Evolutionary conservation across 1,139 yeast genomes (phyloP).

Genomic region (Magnusiomyces magnusii): DNA sequence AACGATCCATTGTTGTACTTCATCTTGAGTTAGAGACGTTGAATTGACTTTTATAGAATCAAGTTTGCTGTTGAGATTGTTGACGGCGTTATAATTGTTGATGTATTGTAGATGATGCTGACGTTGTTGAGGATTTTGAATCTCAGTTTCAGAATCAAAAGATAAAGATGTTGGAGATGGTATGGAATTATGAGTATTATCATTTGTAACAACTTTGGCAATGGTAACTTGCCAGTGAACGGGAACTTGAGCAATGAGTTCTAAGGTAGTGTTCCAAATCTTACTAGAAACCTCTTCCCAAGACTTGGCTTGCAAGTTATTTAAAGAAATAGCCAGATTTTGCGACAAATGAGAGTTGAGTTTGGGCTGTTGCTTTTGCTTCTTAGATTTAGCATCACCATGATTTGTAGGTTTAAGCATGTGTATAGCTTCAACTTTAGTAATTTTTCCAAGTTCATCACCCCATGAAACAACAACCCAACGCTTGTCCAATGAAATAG

Average conservation of each 20-base stretch:
- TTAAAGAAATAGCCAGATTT: background rate
- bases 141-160: background rate
- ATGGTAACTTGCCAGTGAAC: constrained; percentile 32
- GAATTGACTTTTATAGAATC: background rate
- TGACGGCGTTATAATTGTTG: background rate
- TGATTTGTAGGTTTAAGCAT: background rate
- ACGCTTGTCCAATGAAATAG: constrained; percentile 66
- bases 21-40: background rate
- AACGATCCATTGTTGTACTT: background rate
- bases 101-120: background rate
- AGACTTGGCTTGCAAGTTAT: constrained; percentile 1
- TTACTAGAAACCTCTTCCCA: constrained; percentile 47
- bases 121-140: background rate
- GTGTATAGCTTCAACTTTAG: constrained; percentile 46
- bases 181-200: background rate
- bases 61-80: background rate
- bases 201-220: constrained; percentile 25
- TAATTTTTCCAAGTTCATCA: constrained; percentile 66
- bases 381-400: background rate
- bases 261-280: constrained; percentile 49
- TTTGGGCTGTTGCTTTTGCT: background rate
- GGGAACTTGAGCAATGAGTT: constrained; percentile 26
- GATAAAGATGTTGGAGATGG: background rate
- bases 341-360: background rate
- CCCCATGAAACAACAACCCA: constrained; percentile 92